These are phyloP conservation scores for Otatea glauca DNA, from an alignment of 176 grass and related monocot species.

Conservation along the genomic window DNA sequence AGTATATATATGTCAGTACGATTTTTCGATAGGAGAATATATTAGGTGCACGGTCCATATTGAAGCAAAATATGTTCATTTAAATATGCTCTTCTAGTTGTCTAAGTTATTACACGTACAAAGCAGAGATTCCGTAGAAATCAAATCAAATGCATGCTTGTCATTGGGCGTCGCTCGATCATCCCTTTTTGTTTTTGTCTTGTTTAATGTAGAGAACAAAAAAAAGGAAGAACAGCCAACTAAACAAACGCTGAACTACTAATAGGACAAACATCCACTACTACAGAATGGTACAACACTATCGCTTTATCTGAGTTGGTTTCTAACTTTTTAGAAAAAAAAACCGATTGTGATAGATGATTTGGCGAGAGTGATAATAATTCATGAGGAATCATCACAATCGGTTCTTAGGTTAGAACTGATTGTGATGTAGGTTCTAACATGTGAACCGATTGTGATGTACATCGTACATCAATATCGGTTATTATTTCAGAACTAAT, in stretches of 20 bases:
- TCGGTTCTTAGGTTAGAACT: too few relatives aligned
- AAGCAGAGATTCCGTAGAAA: constrained; percentile 19
- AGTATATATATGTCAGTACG: background rate
- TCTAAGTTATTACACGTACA: background rate
- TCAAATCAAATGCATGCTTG: constrained; percentile 32
- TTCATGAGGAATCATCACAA: too few relatives aligned
- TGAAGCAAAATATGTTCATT: background rate
- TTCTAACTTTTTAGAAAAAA: too few relatives aligned
- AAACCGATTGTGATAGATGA: too few relatives aligned
- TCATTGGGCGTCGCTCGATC: constrained; percentile 2
- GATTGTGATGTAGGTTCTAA: too few relatives aligned
- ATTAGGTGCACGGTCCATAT: background rate
- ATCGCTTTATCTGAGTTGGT: too few relatives aligned
- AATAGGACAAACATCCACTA: background rate
- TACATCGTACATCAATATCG: too few relatives aligned
- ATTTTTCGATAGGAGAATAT: background rate
- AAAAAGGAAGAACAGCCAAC: background rate
- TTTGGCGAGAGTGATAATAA: too few relatives aligned
- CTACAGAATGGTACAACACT: too few relatives aligned
- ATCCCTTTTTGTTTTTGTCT: background rate
- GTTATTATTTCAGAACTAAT: too few relatives aligned
- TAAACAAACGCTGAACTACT: background rate
- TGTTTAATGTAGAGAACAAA: constrained; percentile 2
- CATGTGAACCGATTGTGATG: too few relatives aligned
- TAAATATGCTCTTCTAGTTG: background rate